Base-by-base conservation (phyloP, 2,329 filamentous ascomycete genomes). In the Huntiella moniliformis region DNA sequence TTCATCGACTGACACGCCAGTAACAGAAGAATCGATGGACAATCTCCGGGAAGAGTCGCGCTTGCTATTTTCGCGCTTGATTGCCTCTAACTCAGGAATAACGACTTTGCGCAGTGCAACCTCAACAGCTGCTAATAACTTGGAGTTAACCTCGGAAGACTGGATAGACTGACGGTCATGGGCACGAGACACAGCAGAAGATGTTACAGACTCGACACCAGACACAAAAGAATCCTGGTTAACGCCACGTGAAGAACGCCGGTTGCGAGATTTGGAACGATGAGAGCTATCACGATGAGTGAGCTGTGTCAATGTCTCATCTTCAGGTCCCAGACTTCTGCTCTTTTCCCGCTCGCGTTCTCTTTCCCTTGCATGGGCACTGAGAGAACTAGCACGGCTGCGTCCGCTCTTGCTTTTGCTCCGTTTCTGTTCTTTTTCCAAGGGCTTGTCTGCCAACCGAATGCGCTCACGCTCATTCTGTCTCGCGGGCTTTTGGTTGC, bases 91-190 rank as follows among this genome's bases (percentile, higher is more conserved):
- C 60, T 98, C 88, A 0, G 91, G 91, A 2, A 98, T 64, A 45
- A 95, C 93, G 42, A 94, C 69, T 42, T 86, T 74, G 51, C 85
- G 79, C 56, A 95, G 93, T 11, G 86, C 86, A 62, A 94, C 86
- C 62, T 95, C 87, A 3, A 95, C 87, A 0, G 86, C 91, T 56
- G 91, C 83, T 2, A 95, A 70, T 2, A 95, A 65, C 57, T 85
- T 91, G 0, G 87, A 87, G 56, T 95, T 94, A 62, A 84, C 83
- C 17, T 64, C 61, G 45, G 71, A 74, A 22, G 72, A 74, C 17
- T 64, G 66, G 50, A 66, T 60, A 32, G 71, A 72, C 56, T 71
- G 66, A 51, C 70, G 66, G 52, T 74, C 70, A 53, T 75, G 70
- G 56, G 67, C 73, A 32, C 67, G 63, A 5, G 69, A 63, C 13